phyloP scores from a whole-genome alignment of 2,329 filamentous ascomycete species.

The Keithomyces neogunnii region DNA sequence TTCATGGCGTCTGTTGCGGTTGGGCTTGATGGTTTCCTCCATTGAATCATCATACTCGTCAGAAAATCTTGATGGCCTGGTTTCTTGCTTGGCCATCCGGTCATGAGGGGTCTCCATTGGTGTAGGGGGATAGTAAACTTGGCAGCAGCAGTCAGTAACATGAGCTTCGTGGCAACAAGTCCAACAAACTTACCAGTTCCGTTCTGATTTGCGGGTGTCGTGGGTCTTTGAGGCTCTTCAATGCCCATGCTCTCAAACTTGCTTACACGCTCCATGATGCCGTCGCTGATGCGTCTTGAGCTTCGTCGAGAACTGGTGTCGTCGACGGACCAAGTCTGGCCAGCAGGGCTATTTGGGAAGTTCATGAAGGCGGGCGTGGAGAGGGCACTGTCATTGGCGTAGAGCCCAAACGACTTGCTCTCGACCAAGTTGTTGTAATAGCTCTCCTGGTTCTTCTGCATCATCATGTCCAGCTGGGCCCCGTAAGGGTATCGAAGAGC shows the following conservation, averaged over 20 bases:
- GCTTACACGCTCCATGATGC: conserved; percentile 49
- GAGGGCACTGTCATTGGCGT: conserved; percentile 34
- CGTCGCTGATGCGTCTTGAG: conserved; percentile 47
- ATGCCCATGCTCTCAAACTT: conserved; percentile 49
- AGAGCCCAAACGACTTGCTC: conserved; percentile 42
- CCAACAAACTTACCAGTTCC: conserved; percentile 41
- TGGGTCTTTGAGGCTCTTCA: conserved; percentile 41
- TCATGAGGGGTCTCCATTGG: conserved; percentile 56
- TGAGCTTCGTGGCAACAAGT: neutral
- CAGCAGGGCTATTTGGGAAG: conserved; percentile 38
- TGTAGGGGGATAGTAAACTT: conserved; percentile 59
- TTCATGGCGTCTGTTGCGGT: conserved; percentile 32
- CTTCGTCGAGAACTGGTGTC: conserved; percentile 37
- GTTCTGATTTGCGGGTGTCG: conserved; percentile 55
- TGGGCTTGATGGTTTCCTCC: conserved; percentile 57
- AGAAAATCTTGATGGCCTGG: conserved; percentile 41
- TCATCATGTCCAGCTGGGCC: conserved; percentile 33
- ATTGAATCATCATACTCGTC: conserved; percentile 57
- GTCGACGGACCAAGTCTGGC: conserved; percentile 35
- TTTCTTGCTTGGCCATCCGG: conserved; percentile 32
- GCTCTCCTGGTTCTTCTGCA: conserved; percentile 38
- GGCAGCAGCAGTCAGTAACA: conserved; percentile 5
- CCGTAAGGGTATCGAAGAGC: conserved; percentile 40
- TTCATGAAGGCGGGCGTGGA: conserved; percentile 42
- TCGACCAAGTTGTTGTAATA: conserved; percentile 32